Percentiles rank a stretch among this genome's conserved stretches.
These are phyloP conservation scores for Boletus nobilissimus DNA, from an alignment of 1,284 basidiomycete genomes.

Conservation along the genomic window DNA sequence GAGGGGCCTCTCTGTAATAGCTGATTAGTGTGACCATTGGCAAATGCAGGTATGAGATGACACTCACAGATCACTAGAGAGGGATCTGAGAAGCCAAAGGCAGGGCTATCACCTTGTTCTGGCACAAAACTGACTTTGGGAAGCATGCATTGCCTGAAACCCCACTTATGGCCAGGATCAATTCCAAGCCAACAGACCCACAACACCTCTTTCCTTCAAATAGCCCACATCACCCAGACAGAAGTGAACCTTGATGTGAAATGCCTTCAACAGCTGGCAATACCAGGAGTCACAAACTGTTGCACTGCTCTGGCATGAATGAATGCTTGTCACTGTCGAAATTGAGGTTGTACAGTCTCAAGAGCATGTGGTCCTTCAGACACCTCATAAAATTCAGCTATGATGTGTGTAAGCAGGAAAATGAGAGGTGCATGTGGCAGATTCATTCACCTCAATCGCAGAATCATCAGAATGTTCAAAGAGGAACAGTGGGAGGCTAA, in stretches of 20 bases:
- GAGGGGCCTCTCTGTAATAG: no score
- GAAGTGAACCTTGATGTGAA: not conserved
- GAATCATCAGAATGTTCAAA: not conserved
- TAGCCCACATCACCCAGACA: not conserved
- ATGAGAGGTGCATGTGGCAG: not conserved
- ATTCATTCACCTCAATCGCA: constrained; percentile 1
- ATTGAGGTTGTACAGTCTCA: not conserved
- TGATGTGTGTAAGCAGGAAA: not conserved
- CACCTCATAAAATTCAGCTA: not conserved
- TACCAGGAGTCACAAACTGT: constrained; percentile 31
- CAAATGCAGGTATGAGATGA: no score
- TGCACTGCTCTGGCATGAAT: not conserved
- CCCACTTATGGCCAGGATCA: constrained; percentile 16
- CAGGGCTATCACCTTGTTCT: no score
- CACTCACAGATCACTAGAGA: no score
- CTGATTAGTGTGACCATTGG: no score
- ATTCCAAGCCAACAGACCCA: constrained; percentile 31
- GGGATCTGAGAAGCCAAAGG: no score
- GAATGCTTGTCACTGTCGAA: not conserved
- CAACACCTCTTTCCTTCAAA: constrained; percentile 11
- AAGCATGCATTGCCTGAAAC: constrained; percentile 1
- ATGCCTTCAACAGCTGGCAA: constrained; percentile 5
- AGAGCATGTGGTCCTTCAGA: constrained; percentile 1
- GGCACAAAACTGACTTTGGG: no score
- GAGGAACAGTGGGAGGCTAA: constrained; percentile 6